Conservation (phyloP, 2,329 filamentous ascomycete genomes). For the Colletotrichum costaricense region DNA sequence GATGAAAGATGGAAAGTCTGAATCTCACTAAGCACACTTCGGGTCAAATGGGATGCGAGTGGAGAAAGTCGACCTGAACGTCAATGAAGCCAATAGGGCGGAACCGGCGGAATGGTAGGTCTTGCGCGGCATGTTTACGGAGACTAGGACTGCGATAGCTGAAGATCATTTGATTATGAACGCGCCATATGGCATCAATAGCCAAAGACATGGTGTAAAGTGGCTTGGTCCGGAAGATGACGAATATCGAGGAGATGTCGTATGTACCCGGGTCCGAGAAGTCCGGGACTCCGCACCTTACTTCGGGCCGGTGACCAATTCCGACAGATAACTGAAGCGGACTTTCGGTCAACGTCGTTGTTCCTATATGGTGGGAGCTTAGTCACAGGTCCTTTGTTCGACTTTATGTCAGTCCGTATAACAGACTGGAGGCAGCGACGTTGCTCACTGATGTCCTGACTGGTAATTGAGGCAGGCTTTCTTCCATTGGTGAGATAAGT, state of each 20-base stretch:
- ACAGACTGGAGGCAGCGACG: neutral
- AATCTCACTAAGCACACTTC: neutral
- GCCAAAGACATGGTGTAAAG: neutral
- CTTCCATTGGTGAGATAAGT: neutral
- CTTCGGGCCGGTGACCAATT: neutral
- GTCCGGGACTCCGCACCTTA: too few species aligned
- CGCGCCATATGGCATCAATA: too few species aligned
- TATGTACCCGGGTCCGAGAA: neutral
- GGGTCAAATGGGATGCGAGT: neutral
- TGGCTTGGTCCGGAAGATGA: neutral
- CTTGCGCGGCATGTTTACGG: neutral
- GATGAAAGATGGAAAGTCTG: neutral
- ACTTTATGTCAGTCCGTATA: neutral
- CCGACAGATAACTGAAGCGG: neutral
- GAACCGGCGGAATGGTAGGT: neutral
- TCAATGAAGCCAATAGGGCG: neutral
- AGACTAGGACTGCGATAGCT: accelerated
- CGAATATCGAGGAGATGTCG: neutral
- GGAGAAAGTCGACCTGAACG: neutral
- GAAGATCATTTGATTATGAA: too few species aligned
- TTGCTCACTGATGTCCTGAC: too few species aligned
- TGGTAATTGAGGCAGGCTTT: neutral
- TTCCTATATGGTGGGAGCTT: neutral
- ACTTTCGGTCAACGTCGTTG: neutral
- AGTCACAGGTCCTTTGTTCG: neutral